A percentile compares a stretch with the other conserved stretches of the same genome.
Conservation (phyloP, 2,329 filamentous ascomycete species). For the Ceratocystiopsis sp. region DNA sequence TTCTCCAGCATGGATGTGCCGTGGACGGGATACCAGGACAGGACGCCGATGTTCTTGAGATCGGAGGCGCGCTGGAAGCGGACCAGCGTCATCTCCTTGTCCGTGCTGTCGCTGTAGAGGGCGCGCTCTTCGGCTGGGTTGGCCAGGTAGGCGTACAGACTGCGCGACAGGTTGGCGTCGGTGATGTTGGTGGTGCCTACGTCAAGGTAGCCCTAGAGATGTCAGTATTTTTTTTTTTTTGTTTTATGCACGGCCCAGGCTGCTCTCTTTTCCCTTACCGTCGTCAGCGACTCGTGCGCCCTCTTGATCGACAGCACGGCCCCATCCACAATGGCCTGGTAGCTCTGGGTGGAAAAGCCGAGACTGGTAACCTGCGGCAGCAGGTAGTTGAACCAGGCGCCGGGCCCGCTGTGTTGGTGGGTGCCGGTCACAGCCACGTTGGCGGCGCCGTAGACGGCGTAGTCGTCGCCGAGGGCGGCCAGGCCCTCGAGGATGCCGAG, state of each 20-base stretch:
- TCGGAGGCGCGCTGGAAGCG: conserved; percentile 61
- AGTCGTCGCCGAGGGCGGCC: conserved; percentile 49
- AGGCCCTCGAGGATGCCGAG: conserved; percentile 74
- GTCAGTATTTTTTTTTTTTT: no score
- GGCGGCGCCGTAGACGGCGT: conserved; percentile 55
- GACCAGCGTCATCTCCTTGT: conserved; percentile 61
- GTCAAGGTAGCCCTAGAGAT: conserved; percentile 42
- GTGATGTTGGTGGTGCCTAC: conserved; percentile 52
- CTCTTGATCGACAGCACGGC: conserved; percentile 64
- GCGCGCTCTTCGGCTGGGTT: conserved; percentile 65
- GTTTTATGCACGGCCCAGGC: no score
- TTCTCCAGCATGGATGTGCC: conserved; percentile 83
- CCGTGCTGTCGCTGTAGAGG: conserved; percentile 39
- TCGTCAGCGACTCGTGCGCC: conserved; percentile 53
- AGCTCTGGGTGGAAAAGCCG: conserved; percentile 76
- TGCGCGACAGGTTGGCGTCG: conserved; percentile 77
- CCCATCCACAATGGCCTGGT: conserved; percentile 76
- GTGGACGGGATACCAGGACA: conserved; percentile 88
- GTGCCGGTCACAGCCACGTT: conserved; percentile 87
- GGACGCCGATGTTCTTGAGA: conserved; percentile 57
- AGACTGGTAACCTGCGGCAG: conserved; percentile 78
- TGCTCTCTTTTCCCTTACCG: no score
- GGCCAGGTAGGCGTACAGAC: conserved; percentile 70
- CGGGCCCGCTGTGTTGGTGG: conserved; percentile 82
- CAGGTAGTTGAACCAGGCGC: conserved; percentile 87